Evolutionary conservation across 2,329 filamentous ascomycete species (phyloP), one percentile per base, ranked within the genome.

Genomic region (Sclerotinia spermophila): DNA sequence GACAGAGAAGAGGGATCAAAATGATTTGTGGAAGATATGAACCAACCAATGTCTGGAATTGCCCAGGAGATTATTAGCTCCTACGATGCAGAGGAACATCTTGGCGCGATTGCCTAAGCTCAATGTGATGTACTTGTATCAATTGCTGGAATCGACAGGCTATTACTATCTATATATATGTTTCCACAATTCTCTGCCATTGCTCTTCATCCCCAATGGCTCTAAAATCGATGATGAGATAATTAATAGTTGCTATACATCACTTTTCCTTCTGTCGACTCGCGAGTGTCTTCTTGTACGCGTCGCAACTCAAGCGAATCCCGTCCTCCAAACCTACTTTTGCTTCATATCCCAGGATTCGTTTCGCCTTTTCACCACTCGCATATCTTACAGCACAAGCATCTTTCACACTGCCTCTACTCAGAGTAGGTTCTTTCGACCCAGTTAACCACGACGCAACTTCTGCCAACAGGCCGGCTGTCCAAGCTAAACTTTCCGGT

Each of bases 281-380:
- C 48, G 24, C 64, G 27, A 56, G 48, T 56, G 40, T 60, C 33
- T 21, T 33, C 66, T 60, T 60, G 7, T 59, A 68, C 30, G 58
- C 55, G 21, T 68, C 66, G 60, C 66, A 68, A 45, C 66, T 68
- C 38, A 68, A 68, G 30, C 66, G 38, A 27, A 68, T 60, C 30
- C 66, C 66, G 17, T 68, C 66, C 40, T 68, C 66, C 13, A 68
- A 33, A 45, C 5, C 66, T 40, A 68, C 40, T 33, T 40, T 48
- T 59, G 66, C 40, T 35, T 58, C 66, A 38, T 60, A 68, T n/a
- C 66, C 66, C 17, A 68, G 44, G 21, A 60, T 51, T n/a, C 40
- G 58, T 48, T 24, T 59, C 27, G 66, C 55, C 27, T 60, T 68
- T 30, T 59, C 40, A 2, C 66, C 66, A 68, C 30, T 68, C 38